Evolutionary conservation across 169 alveolate genomes (phyloP).

Genomic region (Eimeria tenella): DNA sequence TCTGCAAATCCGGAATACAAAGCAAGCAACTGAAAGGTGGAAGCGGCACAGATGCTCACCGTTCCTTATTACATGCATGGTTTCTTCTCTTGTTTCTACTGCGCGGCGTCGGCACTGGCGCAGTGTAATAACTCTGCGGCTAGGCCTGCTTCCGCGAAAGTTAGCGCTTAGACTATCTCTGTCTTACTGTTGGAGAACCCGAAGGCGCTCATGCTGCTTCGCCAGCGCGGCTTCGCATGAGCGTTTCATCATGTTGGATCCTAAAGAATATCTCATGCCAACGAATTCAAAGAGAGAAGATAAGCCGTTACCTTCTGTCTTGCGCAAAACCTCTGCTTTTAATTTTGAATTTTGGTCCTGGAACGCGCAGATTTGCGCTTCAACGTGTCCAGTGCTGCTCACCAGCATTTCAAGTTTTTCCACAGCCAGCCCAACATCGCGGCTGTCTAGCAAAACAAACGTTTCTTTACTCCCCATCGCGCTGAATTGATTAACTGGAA

Average conservation of each 20-base stretch:
- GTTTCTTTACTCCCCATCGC: neutral
- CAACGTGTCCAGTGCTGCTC: neutral
- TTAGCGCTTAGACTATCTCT: neutral
- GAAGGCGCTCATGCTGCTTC: constrained; percentile 1
- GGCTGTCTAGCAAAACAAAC: neutral
- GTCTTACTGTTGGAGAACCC: neutral
- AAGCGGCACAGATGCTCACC: neutral
- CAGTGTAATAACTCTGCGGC: neutral
- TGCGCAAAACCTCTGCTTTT: neutral
- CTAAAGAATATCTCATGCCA: neutral
- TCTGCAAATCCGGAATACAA: neutral
- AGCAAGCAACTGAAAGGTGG: neutral
- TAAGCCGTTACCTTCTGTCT: neutral
- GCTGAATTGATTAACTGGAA: neutral
- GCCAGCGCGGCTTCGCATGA: constrained; percentile 1
- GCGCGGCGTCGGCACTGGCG: neutral
- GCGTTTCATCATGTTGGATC: neutral
- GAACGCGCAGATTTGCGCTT: neutral
- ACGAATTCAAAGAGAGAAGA: neutral
- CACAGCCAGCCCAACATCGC: neutral
- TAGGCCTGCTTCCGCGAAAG: neutral
- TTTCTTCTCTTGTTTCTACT: neutral
- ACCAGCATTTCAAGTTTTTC: neutral
- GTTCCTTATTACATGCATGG: neutral
- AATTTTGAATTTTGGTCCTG: neutral